phyloP scores from a whole-genome alignment of 148 eudicot genomes.

The Pouteria glomerata region DNA sequence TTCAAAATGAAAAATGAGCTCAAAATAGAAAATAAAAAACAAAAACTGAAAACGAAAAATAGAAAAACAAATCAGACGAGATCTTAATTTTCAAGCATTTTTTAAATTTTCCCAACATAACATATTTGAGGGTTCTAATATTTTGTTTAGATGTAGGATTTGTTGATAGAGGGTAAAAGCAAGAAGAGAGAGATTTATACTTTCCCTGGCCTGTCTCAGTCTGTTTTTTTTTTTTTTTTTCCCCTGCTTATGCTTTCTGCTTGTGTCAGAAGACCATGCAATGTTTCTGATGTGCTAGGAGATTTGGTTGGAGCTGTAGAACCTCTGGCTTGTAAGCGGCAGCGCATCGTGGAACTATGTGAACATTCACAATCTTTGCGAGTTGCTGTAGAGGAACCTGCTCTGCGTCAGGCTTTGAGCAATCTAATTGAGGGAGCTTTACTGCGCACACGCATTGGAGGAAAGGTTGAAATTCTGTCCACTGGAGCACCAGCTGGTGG shows the following conservation, averaged over 20 bases:
- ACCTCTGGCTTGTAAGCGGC: slow-evolving; percentile 81
- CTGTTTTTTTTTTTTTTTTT: background rate
- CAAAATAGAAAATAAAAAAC: too few species aligned
- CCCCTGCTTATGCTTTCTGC: slow-evolving; percentile 31
- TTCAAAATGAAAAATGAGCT: too few species aligned
- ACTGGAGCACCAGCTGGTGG: slow-evolving; percentile 94
- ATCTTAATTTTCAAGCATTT: background rate
- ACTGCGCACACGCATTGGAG: slow-evolving; percentile 72
- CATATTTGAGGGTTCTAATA: background rate
- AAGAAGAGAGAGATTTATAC: too few species aligned
- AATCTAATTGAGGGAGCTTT: slow-evolving; percentile 93
- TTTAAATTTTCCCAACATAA: background rate
- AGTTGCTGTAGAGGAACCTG: slow-evolving; percentile 82
- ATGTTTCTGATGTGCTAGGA: slow-evolving; percentile 67
- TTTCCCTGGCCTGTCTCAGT: background rate
- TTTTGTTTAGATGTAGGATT: too few species aligned
- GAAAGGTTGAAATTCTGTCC: slow-evolving; percentile 72
- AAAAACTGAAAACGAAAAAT: too few species aligned
- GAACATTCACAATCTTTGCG: slow-evolving; percentile 42
- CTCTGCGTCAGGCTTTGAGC: slow-evolving; percentile 88
- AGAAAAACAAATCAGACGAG: too few species aligned
- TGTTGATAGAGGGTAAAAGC: too few species aligned
- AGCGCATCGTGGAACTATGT: slow-evolving; percentile 50
- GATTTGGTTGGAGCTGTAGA: slow-evolving; percentile 81
- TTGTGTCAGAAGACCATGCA: slow-evolving; percentile 74